These are phyloP conservation scores for Paulownia fortunei DNA, from an alignment of 257 asterid species.

Conservation along the genomic window DNA sequence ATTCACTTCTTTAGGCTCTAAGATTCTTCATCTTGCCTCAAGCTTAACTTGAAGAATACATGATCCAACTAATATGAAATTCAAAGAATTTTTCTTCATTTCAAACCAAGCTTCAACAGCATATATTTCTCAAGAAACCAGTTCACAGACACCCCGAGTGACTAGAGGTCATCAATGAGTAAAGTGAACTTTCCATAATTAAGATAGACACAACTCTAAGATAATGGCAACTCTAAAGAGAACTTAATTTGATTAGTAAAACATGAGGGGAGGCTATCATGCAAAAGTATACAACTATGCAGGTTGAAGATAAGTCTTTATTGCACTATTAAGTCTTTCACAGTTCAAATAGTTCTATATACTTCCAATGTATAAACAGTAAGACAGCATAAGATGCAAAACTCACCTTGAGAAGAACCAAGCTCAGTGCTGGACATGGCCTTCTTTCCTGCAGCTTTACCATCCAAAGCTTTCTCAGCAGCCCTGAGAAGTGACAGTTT, in stretches of 20 bases:
- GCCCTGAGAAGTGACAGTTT: slow-evolving; percentile 48
- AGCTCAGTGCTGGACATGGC: slow-evolving; percentile 53
- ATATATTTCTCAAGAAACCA: neutral
- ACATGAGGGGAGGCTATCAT: neutral
- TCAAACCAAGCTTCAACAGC: neutral
- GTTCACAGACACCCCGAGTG: neutral
- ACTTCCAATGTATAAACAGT: neutral
- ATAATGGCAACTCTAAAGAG: neutral
- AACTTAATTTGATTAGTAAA: slow-evolving; percentile 11
- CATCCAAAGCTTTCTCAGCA: slow-evolving; percentile 72
- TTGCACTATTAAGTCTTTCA: neutral
- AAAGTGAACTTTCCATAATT: neutral
- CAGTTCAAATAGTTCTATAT: slow-evolving; percentile 1
- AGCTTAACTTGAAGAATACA: neutral
- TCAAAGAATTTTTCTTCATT: neutral
- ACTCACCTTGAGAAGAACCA: slow-evolving; percentile 64
- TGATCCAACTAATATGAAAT: neutral
- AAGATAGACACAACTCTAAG: slow-evolving; percentile 2
- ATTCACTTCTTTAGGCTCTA: neutral
- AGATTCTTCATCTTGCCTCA: neutral
- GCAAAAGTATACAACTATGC: neutral
- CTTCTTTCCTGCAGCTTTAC: slow-evolving; percentile 73
- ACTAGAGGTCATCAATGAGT: neutral
- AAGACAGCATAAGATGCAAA: slow-evolving; percentile 9
- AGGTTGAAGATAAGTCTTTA: neutral